Conservation (phyloP, 164 flowering plant species). For the Berberis thunbergii region DNA sequence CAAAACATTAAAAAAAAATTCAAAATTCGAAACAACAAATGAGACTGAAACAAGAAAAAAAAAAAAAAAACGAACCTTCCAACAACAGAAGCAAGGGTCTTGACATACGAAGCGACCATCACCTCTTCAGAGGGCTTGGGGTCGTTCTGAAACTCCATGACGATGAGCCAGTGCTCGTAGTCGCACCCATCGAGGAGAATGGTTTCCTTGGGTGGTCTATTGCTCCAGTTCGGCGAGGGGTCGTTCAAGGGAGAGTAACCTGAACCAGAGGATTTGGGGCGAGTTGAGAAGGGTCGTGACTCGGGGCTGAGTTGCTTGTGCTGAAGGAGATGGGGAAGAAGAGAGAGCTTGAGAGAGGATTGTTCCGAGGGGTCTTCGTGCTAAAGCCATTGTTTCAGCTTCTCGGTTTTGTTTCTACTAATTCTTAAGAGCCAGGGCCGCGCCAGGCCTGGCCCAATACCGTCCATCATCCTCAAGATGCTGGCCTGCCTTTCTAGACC, state of each 20-base stretch:
- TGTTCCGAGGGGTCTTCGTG: too few relatives aligned
- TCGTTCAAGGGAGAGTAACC: constrained; percentile 91
- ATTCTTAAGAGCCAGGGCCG: too few relatives aligned
- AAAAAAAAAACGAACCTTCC: constrained; percentile 40
- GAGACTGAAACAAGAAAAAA: neutral
- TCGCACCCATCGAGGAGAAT: constrained; percentile 93
- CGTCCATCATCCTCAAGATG: too few relatives aligned
- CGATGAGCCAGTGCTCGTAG: constrained; percentile 96
- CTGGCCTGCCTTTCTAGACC: too few relatives aligned
- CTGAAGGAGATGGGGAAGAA: neutral
- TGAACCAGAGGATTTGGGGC: constrained; percentile 52
- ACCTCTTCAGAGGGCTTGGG: constrained; percentile 73
- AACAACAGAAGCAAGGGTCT: constrained; percentile 67
- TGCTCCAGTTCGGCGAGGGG: constrained; percentile 94
- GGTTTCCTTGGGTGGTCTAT: constrained; percentile 93
- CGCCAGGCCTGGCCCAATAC: too few relatives aligned
- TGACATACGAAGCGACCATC: constrained; percentile 70
- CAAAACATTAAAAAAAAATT: constrained; percentile 3
- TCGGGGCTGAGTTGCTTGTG: constrained; percentile 12
- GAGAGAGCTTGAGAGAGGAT: neutral
- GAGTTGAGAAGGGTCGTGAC: constrained; percentile 19
- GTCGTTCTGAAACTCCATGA: constrained; percentile 74
- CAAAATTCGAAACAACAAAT: constrained; percentile 1
- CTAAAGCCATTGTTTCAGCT: too few relatives aligned
- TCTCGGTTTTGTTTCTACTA: too few relatives aligned